phyloP scores from a whole-genome alignment of 2,329 filamentous ascomycete genomes.

The Fusarium zealandicum region DNA sequence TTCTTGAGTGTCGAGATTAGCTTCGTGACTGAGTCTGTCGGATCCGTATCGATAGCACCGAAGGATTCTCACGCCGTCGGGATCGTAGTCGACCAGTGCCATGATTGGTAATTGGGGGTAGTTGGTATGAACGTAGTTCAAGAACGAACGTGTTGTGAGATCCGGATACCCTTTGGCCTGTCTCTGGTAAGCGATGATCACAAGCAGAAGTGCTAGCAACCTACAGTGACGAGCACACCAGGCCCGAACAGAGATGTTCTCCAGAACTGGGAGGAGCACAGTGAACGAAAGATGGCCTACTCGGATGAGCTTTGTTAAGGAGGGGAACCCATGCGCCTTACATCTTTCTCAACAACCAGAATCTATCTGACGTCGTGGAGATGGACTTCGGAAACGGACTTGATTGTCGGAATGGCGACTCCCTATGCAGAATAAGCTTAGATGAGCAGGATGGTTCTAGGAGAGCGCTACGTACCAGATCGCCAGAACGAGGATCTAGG shows the following conservation, averaged over 20 bases:
- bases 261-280: conserved; percentile 66
- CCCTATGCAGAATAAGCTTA: conserved; percentile 55
- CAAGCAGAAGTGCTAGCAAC: background rate
- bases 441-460: background rate
- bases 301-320: conserved; percentile 24
- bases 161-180: conserved; percentile 87
- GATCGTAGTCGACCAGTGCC: conserved; percentile 76
- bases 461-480: conserved; percentile 36
- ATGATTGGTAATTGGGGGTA: conserved; percentile 64
- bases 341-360: conserved; percentile 82
- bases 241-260: conserved; percentile 53
- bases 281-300: conserved; percentile 77
- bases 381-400: conserved; percentile 58
- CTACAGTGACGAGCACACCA: conserved; percentile 75
- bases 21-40: conserved; percentile 66
- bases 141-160: conserved; percentile 70
- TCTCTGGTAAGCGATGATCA: background rate
- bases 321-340: conserved; percentile 37
- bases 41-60: conserved; percentile 77
- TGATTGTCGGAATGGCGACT: conserved; percentile 63
- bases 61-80: conserved; percentile 77
- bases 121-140: conserved; percentile 59
- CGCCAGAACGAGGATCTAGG: conserved; percentile 43
- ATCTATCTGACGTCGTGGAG: conserved; percentile 66
- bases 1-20: conserved; percentile 54